phyloP scores from a whole-genome alignment of 805 yeast species.

The Starmerella sirachaensis region DNA sequence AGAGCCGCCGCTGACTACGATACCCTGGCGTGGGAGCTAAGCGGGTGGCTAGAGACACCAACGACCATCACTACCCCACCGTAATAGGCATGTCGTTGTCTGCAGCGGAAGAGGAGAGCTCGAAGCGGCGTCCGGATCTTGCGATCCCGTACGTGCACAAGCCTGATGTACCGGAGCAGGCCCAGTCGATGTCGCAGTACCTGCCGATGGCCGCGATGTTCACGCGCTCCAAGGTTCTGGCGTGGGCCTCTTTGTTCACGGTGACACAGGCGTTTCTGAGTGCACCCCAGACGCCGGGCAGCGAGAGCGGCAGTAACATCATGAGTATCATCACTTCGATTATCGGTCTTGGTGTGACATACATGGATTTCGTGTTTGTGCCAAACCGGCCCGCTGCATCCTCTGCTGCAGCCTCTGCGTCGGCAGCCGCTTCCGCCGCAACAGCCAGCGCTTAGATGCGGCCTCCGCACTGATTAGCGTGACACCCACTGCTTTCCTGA shows the following conservation, averaged over 20 bases:
- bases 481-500: too few relatives aligned
- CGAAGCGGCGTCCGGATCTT: slow-evolving; percentile 24
- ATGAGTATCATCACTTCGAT: slow-evolving; percentile 24
- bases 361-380: slow-evolving; percentile 29
- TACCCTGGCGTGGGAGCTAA: too few relatives aligned
- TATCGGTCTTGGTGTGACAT: slow-evolving; percentile 27
- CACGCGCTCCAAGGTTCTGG: slow-evolving; percentile 28
- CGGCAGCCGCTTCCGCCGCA: neutral
- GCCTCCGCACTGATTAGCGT: neutral
- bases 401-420: neutral
- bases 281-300: slow-evolving; percentile 24
- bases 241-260: slow-evolving; percentile 31
- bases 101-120: neutral
- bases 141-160: slow-evolving; percentile 27
- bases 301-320: slow-evolving; percentile 25
- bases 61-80: too few relatives aligned
- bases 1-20: too few relatives aligned
- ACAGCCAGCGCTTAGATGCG: neutral
- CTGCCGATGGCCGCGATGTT: slow-evolving; percentile 33
- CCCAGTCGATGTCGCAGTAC: slow-evolving; percentile 23
- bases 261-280: slow-evolving; percentile 27
- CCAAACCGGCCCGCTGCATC: slow-evolving; percentile 4
- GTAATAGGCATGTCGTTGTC: neutral
- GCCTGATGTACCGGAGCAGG: slow-evolving; percentile 19
- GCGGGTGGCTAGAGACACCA: too few relatives aligned